Percentiles rank a stretch among this genome's conserved stretches.
Conservation (phyloP, 768 basidiomycete species). For the Brasilioporus rufonigricans region DNA sequence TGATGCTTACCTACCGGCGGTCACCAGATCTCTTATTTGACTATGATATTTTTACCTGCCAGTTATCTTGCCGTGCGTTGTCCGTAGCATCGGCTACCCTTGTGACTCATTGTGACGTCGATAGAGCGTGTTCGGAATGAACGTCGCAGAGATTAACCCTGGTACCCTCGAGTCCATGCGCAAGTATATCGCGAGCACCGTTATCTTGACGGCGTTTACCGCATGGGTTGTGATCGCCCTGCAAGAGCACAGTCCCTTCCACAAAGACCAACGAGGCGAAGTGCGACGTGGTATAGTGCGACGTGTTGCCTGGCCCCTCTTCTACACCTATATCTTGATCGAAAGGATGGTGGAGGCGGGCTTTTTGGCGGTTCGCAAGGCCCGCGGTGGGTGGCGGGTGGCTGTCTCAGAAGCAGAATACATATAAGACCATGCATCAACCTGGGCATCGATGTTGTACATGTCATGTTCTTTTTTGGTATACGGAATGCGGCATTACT, state of each 20-base stretch:
- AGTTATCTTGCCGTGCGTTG: conserved; percentile 38
- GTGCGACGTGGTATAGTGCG: background rate
- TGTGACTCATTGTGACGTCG: background rate
- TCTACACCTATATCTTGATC: background rate
- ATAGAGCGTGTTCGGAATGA: conserved; percentile 35
- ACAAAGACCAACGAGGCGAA: background rate
- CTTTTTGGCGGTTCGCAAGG: too few species aligned
- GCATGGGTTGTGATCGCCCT: conserved; percentile 57
- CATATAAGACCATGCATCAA: background rate
- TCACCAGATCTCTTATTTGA: conserved; percentile 51
- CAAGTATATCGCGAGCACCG: conserved; percentile 41
- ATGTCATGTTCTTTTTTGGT: background rate
- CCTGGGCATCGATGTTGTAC: background rate
- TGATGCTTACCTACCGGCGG: background rate
- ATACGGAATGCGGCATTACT: background rate
- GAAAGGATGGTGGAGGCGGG: background rate
- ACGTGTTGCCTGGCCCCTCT: conserved; percentile 23
- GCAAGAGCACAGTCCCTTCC: conserved; percentile 34
- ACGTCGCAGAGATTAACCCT: conserved; percentile 30
- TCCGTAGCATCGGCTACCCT: too few species aligned
- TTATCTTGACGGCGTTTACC: conserved; percentile 50
- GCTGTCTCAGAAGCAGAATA: too few species aligned
- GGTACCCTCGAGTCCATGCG: conserved; percentile 31
- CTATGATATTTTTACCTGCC: conserved; percentile 61
- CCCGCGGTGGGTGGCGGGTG: background rate